Conservation (phyloP, 192 early-diverging fungal species). For the Dispira parvispora region DNA sequence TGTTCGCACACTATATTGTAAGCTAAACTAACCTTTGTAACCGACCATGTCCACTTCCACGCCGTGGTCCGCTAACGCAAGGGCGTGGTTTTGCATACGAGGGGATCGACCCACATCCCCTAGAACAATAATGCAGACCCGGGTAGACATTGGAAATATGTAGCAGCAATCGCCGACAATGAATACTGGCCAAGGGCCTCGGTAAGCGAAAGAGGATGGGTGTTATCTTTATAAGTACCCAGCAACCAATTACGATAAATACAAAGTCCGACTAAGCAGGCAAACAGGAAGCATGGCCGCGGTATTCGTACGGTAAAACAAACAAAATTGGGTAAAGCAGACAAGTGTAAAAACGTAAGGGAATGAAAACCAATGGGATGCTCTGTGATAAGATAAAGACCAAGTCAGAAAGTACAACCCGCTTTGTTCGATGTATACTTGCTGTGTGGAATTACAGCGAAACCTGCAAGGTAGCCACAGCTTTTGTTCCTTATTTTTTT, state of each 20-base stretch:
- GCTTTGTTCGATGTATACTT: no score
- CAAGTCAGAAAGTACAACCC: no score
- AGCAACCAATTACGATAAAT: background rate
- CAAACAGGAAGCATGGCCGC: background rate
- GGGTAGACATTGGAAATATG: background rate
- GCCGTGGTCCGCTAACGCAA: slow-evolving; percentile 48
- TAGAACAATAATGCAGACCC: slow-evolving; percentile 39
- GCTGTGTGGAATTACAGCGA: no score
- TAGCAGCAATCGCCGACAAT: background rate
- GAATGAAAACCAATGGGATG: no score
- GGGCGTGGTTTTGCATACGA: slow-evolving; percentile 83
- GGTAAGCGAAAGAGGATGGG: background rate
- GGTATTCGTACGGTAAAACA: no score
- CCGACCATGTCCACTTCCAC: slow-evolving; percentile 69
- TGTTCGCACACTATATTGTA: no score
- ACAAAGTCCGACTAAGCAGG: background rate
- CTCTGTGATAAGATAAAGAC: no score
- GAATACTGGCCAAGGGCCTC: background rate
- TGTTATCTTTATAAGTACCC: background rate
- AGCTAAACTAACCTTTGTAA: slow-evolving; percentile 39
- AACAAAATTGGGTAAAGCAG: no score
- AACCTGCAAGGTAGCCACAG: no score
- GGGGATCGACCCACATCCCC: slow-evolving; percentile 78
- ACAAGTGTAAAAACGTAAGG: no score
- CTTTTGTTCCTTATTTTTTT: no score